phyloP scores from a whole-genome alignment of 2,329 filamentous ascomycete genomes.

The Thielaviopsis populi region DNA sequence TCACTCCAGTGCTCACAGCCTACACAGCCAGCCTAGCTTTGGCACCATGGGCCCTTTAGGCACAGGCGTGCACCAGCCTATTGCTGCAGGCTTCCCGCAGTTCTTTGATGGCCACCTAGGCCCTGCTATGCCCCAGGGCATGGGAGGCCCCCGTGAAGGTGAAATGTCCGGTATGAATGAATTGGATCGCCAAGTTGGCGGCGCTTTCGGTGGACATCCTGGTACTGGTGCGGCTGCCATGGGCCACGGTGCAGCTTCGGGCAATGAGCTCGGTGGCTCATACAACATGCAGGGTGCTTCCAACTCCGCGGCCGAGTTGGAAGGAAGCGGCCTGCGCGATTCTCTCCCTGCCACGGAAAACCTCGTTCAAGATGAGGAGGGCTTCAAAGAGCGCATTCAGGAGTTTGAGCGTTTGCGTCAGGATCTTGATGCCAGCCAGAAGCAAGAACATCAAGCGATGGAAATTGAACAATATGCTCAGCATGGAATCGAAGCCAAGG shows the following conservation, averaged over 20 bases:
- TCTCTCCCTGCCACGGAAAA: constrained; percentile 35
- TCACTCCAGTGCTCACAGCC: constrained; percentile 84
- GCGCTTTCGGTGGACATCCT: constrained; percentile 21
- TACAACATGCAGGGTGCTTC: not conserved
- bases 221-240: not conserved
- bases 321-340: not conserved
- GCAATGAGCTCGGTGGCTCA: constrained; percentile 17
- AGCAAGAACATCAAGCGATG: constrained; percentile 24
- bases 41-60: constrained; percentile 83
- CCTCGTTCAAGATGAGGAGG: constrained; percentile 39
- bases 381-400: constrained; percentile 56
- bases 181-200: constrained; percentile 39
- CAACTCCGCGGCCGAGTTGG: not conserved
- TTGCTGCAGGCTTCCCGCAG: constrained; percentile 9
- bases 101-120: constrained; percentile 8
- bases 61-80: constrained; percentile 25
- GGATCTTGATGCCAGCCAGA: constrained; percentile 41
- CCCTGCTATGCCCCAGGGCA: constrained; percentile 5
- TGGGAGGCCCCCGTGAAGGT: constrained; percentile 36
- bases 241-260: constrained; percentile 19
- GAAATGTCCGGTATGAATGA: constrained; percentile 52
- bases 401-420: constrained; percentile 70
- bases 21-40: constrained; percentile 94
- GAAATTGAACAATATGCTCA: constrained; percentile 24
- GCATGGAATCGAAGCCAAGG: not conserved